Evolutionary conservation across 73 alveolate species (phyloP), one percentile per base, ranked within the genome.

Genomic region (Blepharisma stoltei): DNA sequence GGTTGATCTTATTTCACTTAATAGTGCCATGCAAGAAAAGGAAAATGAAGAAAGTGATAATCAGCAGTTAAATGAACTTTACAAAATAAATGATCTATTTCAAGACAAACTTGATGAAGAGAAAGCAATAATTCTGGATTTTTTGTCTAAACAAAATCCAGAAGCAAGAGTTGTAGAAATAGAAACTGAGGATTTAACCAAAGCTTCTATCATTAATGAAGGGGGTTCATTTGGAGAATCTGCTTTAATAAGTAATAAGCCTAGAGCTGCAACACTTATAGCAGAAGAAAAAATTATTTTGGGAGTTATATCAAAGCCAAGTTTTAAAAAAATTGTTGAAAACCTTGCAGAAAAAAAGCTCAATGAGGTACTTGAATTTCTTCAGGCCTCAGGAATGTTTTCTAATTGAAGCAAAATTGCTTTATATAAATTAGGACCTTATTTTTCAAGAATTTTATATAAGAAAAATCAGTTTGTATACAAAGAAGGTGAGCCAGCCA

Each of bases 231-330:
- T 60, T 60, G 73, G 73, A 25, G 73, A 60, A 5, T 5, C 23
- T 1, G 73, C 73, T 60, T 25, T 60, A 9, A 60, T 60, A 8
- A 60, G 73, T 60, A 38, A 60, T 60, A 60, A 60, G 46, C 73
- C 73, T 18, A 60, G 73, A 5, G 73, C 73, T 8, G 73, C 73
- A 18, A 18, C 73, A 25, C 2, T 0, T 60, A 38, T 14, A 60
- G 37, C 73, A 20, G 23, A 25, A 25, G 73, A 60, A 25, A 60
- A 14, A 14, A 20, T 38, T 1, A 38, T 60, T 14, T 11, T 60
- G n/a, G 73, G 46, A 1, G 45, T 25, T 60, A 8, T 60, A 20
- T 60, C 73, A 20, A 60, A 60, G 23, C 5, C 14, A 60, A 38
- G 5, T 25, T 60, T 60, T 25, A 60, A 60, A 25, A 60, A 60